A percentile compares a stretch with the other conserved stretches of the same genome.
These are phyloP conservation scores for Penicillium sp. DNA, from an alignment of 2,329 filamentous ascomycete species.

Conservation along the genomic window DNA sequence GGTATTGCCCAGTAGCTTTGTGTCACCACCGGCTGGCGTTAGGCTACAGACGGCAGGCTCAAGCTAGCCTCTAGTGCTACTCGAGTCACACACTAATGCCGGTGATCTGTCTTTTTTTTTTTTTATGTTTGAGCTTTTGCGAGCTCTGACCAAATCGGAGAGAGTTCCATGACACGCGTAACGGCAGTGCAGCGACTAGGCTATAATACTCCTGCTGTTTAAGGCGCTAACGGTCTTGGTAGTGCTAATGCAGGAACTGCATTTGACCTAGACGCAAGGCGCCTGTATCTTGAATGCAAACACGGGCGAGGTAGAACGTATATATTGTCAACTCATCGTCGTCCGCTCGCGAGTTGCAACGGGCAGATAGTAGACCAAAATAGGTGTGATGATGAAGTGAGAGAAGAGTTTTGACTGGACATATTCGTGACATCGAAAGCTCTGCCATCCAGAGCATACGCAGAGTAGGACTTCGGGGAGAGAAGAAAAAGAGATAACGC, in stretches of 20 bases:
- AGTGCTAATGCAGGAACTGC: constrained; percentile 17
- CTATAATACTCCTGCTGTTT: background rate
- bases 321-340: background rate
- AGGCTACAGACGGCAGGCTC: background rate
- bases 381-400: background rate
- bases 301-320: background rate
- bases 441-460: constrained; percentile 23
- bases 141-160: background rate
- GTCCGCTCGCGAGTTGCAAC: background rate
- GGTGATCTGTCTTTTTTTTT: constrained; percentile 3
- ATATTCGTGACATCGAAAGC: constrained; percentile 17
- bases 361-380: constrained; percentile 6
- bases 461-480: constrained; percentile 1
- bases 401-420: constrained; percentile 10
- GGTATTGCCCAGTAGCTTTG: background rate
- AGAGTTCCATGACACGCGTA: background rate
- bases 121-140: background rate
- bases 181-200: background rate
- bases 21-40: background rate
- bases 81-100: constrained; percentile 7
- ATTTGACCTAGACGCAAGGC: background rate
- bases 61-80: background rate
- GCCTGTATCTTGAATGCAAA: background rate
- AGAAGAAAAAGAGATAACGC: constrained; percentile 18
- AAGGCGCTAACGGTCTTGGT: background rate